Percentiles rank a stretch among this genome's conserved stretches.
Conservation (phyloP, 108 stramenopile species). For the Asterionellopsis glacialis region DNA sequence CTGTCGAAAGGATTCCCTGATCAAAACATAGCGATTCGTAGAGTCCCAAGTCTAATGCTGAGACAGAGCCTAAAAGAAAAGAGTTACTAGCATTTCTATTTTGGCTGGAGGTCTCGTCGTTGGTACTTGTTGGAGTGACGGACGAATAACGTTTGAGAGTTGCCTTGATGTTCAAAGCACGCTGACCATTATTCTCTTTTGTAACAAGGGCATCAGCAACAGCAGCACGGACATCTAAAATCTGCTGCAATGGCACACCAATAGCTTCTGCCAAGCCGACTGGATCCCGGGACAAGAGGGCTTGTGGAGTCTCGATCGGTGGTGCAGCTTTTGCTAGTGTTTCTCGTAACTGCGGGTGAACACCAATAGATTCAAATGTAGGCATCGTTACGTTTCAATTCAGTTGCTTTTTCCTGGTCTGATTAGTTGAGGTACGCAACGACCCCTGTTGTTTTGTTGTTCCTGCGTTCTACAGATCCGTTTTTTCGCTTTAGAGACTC, state of each 20-base stretch:
- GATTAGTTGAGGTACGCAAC: too few species aligned
- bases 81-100: too few species aligned
- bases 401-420: too few species aligned
- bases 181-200: not conserved
- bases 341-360: constrained; percentile 20
- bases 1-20: not conserved
- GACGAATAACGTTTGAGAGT: not conserved
- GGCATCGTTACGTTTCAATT: constrained; percentile 10
- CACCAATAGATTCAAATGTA: constrained; percentile 31
- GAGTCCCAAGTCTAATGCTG: constrained; percentile 1
- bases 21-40: not conserved
- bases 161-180: not conserved
- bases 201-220: constrained; percentile 5
- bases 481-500: too few species aligned
- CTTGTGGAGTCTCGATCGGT: constrained; percentile 18
- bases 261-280: constrained; percentile 3
- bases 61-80: not conserved
- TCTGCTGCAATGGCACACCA: not conserved
- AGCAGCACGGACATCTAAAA: not conserved
- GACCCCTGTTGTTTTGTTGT: too few species aligned
- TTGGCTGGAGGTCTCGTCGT: not conserved
- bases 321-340: constrained; percentile 4
- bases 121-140: not conserved
- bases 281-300: constrained; percentile 15
- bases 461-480: too few species aligned